These are phyloP conservation scores for Myxozyma geophila DNA, from an alignment of 805 yeast species.

Conservation along the genomic window DNA sequence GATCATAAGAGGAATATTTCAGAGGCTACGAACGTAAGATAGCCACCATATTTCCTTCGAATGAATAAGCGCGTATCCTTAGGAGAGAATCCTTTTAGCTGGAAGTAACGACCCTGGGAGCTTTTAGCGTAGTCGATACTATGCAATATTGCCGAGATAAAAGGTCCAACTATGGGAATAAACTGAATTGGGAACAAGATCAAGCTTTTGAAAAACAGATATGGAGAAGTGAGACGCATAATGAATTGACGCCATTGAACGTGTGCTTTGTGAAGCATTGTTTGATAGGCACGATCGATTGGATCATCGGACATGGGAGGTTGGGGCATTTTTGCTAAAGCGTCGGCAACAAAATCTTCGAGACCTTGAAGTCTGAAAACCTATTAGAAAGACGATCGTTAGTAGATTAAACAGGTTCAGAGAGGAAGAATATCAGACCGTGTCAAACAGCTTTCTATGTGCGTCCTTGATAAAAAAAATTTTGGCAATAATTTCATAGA, in stretches of 20 bases:
- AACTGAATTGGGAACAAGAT: slow-evolving; percentile 46
- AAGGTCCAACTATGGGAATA: slow-evolving; percentile 59
- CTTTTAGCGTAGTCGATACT: slow-evolving; percentile 55
- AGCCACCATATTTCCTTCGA: slow-evolving; percentile 28
- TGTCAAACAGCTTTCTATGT: slow-evolving; percentile 24
- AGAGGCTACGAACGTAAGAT: slow-evolving; percentile 27
- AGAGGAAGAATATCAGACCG: slow-evolving; percentile 12
- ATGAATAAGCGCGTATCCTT: slow-evolving; percentile 43
- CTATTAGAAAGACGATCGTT: slow-evolving; percentile 1
- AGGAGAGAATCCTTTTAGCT: slow-evolving; percentile 52
- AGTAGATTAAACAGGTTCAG: not conserved
- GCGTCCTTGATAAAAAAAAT: slow-evolving; percentile 25
- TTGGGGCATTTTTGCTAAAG: slow-evolving; percentile 38
- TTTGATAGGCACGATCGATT: not conserved
- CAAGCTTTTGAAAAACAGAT: slow-evolving; percentile 45
- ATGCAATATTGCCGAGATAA: slow-evolving; percentile 50
- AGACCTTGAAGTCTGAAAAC: slow-evolving; percentile 46
- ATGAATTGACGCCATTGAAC: slow-evolving; percentile 19
- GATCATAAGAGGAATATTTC: not conserved
- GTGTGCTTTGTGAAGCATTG: slow-evolving; percentile 6
- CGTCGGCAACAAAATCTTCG: slow-evolving; percentile 48
- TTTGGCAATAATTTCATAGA: slow-evolving; percentile 20
- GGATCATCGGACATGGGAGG: not conserved
- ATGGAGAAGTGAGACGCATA: slow-evolving; percentile 45
- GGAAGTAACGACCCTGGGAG: slow-evolving; percentile 56